phyloP scores from a whole-genome alignment of 1,284 basidiomycete species.

The Pseudozyma tsukubaensis region DNA sequence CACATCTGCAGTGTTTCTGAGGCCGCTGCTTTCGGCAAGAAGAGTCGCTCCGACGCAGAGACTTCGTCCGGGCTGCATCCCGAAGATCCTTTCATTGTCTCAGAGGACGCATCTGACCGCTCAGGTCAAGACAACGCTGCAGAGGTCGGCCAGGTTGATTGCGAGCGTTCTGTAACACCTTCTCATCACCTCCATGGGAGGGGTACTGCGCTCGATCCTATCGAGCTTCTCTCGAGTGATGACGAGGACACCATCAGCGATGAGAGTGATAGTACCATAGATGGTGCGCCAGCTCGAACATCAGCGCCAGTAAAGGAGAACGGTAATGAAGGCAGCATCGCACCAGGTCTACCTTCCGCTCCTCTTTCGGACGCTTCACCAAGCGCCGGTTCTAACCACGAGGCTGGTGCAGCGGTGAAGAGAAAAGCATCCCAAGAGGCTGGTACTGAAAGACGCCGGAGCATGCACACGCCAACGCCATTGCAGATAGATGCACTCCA shows the following conservation, averaged over 20 bases:
- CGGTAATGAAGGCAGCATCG: too few species aligned
- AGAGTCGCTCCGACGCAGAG: neutral
- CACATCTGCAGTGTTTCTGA: conserved; percentile 20
- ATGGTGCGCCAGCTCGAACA: neutral
- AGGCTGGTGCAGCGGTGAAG: conserved; percentile 1
- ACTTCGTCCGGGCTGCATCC: neutral
- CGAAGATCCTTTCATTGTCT: neutral
- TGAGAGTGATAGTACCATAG: conserved; percentile 4
- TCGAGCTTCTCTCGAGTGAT: conserved; percentile 8
- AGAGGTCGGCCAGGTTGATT: neutral
- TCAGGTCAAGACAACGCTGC: neutral
- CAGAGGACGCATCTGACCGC: neutral
- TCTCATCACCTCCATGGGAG: neutral
- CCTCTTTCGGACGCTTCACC: too few species aligned
- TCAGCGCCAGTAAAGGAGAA: neutral
- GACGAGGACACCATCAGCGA: conserved; percentile 6
- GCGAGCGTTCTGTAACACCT: too few species aligned
- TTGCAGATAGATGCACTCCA: neutral
- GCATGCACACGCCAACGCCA: conserved; percentile 6
- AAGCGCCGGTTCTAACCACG: neutral
- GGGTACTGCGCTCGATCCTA: conserved; percentile 3
- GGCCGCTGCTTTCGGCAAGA: conserved; percentile 9
- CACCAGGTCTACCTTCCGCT: too few species aligned
- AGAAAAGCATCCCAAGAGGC: conserved; percentile 15
- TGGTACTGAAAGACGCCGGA: conserved; percentile 2